Base-by-base conservation (phyloP, 176 grass and related monocot genomes). In the Rhynchospora pubera region DNA sequence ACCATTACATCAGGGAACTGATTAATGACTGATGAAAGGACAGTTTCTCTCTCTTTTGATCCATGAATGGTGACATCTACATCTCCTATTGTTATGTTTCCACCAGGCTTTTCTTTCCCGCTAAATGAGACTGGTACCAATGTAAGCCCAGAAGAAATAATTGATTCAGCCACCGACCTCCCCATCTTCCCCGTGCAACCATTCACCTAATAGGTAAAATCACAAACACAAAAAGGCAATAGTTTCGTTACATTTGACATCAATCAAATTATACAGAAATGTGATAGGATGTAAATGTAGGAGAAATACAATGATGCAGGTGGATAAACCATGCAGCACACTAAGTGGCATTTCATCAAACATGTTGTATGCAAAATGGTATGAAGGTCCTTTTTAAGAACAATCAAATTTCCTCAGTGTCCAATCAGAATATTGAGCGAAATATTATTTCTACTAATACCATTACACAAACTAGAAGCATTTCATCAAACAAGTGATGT, bases 151-250 rank as follows among this genome's bases (percentile, higher is more conserved):
- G 85, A 84, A 57, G 80, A 88, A 82, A 80, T 52, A 50, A 88
- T 87, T 42, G 89, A 86, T 76, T 98, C 87, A 19, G 92, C 92
- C 70, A 93, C 90, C 80, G 85, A 83, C 82, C 70, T 23, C 39
- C 90, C 95, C 90, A 91, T 98, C 56, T 98, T 98, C 45, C 96
- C 92, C 70, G 82, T 93, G 85, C 96, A 94, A 43, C 92, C 90
- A 88, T 94, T 98, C 52, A 98, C 96, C 92, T 98, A 85, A 76
- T 9, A 76, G 22, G 5, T 53, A 9, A 45, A 30, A 53, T 76
- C 16, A 30, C 72, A 76, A 55, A 15, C 48, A 76, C 18, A 15
- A 32, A 48, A 76, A 55, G 0, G 48, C 28, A 14, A 68, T 2
- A 55, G 5, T 24, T 73, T 24, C 5, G 24, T 51, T 22, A 12